Evolutionary conservation across 805 yeast genomes (phyloP), one percentile per base, ranked within the genome.

Genomic region (Cyberlindnera saturnus): DNA sequence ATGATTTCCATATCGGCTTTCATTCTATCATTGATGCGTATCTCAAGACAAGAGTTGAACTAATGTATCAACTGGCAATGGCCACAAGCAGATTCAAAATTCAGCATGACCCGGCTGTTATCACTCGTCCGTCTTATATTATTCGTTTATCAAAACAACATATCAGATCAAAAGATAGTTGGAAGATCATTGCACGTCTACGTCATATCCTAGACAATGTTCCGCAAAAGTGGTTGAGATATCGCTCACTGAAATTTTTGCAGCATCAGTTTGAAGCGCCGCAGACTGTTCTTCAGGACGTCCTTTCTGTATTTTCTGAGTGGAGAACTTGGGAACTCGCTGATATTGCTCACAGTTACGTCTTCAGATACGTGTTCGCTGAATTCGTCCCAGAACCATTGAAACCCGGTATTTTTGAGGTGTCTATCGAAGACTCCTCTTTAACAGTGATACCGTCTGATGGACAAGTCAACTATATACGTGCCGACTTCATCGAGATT

Each of bases 321-420:
- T 93, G 98, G 97, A 77, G 97, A 68, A 79, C 80, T 46, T 90
- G 98, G 97, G 99, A 91, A 53, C 82, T 85, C 36, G 70, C 79
- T 29, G 77, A 77, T 52, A 73, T 80, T 18, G 73, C 73, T n/a
- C 66, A 74, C 32, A 73, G 81, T 41, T 76, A 69, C 43, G 67
- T 85, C 19, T 79, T 84, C 52, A 61, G 62, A 29, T 66, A 65
- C 48, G 70, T 77, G 3, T 82, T 82, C 53, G 57, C 48, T 4
- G 33, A 41, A 2, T 44, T 30, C n/a, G 9, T 37, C 15, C 44
- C 38, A 14, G 40, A 40, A 14, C 26, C 32, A 11, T 7, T 23
- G 20, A 34, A 42, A 5, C 37, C 49, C 1, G 31, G 32, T 1
- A 42, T 35, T 1, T 41, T 62, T 13, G 57, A 60, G n/a, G 34